These are phyloP conservation scores for Rosa hybrid DNA, from an alignment of 331 rosid species.

Conservation along the genomic window DNA sequence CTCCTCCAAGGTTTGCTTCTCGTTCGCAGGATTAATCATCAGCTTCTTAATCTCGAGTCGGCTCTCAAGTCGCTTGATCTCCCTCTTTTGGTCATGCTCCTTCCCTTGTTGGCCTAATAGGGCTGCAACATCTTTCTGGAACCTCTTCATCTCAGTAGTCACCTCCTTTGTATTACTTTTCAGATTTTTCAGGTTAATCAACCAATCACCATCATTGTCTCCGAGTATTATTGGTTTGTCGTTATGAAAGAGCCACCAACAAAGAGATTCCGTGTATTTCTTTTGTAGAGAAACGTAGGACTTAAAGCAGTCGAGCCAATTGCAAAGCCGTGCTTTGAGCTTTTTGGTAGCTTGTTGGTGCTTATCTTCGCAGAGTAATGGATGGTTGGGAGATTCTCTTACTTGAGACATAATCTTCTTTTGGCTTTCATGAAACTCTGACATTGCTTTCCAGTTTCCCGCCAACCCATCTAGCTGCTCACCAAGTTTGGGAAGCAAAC, in stretches of 20 bases:
- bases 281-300: not conserved
- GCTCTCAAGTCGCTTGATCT: not conserved
- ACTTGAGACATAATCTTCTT: not conserved
- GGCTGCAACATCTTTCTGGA: not conserved
- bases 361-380: not conserved
- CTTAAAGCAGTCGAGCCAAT: not conserved
- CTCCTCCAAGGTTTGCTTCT: not conserved
- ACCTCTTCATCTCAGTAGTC: not conserved
- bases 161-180: not conserved
- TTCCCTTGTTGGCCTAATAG: not conserved
- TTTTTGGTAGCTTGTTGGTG: not conserved
- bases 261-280: not conserved
- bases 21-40: not conserved
- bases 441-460: not conserved
- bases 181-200: not conserved
- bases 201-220: not conserved
- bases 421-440: not conserved
- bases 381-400: not conserved
- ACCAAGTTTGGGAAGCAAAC: not conserved
- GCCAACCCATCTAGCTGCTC: not conserved
- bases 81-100: not conserved
- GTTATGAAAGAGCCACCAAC: not conserved
- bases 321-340: not conserved
- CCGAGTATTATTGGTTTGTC: not conserved
- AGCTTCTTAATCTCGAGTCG: not conserved